Evolutionary conservation across 192 early-diverging fungal species (phyloP).

Genomic region (Podila minutissima): DNA sequence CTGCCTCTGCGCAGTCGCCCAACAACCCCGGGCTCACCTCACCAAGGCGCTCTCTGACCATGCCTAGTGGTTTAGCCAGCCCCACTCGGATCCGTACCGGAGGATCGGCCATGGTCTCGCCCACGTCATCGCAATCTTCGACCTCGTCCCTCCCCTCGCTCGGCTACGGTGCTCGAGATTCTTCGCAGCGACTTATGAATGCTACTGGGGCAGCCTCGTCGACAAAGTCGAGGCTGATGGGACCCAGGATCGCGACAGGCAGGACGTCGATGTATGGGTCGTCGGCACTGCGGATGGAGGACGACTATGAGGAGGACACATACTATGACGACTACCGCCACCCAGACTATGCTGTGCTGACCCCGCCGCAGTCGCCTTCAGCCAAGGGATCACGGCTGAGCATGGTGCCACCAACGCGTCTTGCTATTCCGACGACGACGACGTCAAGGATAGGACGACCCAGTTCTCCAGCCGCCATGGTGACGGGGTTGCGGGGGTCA

Average conservation of each 20-base stretch:
- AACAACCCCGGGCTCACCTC: background rate
- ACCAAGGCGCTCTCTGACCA: slow-evolving; percentile 5
- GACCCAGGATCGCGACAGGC: background rate
- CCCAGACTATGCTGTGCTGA: slow-evolving; percentile 25
- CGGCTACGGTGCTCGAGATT: slow-evolving; percentile 4
- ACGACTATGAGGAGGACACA: background rate
- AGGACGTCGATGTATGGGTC: slow-evolving; percentile 41
- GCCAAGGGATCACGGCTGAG: slow-evolving; percentile 11
- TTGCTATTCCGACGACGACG: slow-evolving; percentile 10
- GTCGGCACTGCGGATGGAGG: background rate
- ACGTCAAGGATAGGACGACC: slow-evolving; percentile 7
- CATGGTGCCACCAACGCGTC: slow-evolving; percentile 1
- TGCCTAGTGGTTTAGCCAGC: slow-evolving; percentile 13
- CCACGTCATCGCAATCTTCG: slow-evolving; percentile 23
- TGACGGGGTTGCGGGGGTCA: background rate
- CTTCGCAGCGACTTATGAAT: slow-evolving; percentile 15
- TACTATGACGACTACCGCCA: background rate
- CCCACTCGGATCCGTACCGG: slow-evolving; percentile 15
- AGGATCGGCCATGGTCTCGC: slow-evolving; percentile 19
- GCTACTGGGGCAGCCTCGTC: slow-evolving; percentile 21
- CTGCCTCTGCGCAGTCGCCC: background rate
- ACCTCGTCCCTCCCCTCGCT: slow-evolving; percentile 15
- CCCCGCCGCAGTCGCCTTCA: slow-evolving; percentile 38
- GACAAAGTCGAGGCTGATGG: background rate
- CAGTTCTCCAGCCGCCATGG: slow-evolving; percentile 2